Base-by-base conservation (phyloP, 805 yeast species). In the Candida multigemmis region DNA sequence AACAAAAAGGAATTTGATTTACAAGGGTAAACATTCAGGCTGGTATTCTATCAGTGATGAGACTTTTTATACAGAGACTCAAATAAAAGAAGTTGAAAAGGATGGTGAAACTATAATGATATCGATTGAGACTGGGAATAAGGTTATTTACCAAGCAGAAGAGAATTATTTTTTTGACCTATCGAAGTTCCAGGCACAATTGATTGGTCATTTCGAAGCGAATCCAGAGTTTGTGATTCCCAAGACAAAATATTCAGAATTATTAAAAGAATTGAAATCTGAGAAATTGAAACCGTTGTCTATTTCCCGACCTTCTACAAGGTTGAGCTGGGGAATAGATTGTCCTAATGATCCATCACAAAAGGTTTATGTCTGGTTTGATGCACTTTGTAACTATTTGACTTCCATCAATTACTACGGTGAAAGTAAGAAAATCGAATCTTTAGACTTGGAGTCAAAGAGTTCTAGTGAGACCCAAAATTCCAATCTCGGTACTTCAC, bases 41-140 rank as follows among this genome's bases (percentile, higher is more conserved):
- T 91, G 97, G 97, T 91, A 91, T 47, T 83, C 94, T 5, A 61
- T 89, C 5, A 79, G 93, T 25, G 98, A 91, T 46, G 98, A 91
- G 53, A 80, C 96, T 2, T 91, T 91, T 44, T 89, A 84, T 42
- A 82, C 97, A 0, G 93, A 78, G 35, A 53, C 72, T 2, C 94
- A 86, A 48, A 74, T 84, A 14, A 69, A 64, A 28, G 56, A 53
- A 24, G 28, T 19, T 4, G 28, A 25, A 7, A 37, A 35, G 16
- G 41, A 46, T 7, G 65, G 62, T 13, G 26, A 50, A 7, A 42
- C 42, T 14, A 52, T 33, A 45, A 62, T 37, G 58, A 49, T 64
- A 19, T 60, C 79, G 5, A 70, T 65, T 16, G 96, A 87, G 42
- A 72, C 95, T 0, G 74, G 79, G 5, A 78, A 74, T 29, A 77